phyloP scores from a whole-genome alignment of 176 grass and related monocot genomes.

The Rhynchospora tenuis region DNA sequence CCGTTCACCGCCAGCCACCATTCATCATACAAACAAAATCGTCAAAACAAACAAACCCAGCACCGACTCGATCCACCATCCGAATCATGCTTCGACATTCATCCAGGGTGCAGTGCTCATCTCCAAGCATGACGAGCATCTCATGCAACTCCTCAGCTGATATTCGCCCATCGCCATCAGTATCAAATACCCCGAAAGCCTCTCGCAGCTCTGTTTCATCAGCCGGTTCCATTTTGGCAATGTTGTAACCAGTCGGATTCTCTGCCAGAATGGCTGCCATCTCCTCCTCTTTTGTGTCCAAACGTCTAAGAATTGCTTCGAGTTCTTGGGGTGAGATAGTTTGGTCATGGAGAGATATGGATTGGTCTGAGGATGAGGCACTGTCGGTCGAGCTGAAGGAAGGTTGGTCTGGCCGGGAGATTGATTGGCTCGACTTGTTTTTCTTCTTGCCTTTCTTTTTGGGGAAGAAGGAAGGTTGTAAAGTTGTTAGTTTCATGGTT shows the following conservation, averaged over 20 bases:
- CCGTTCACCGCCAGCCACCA: neutral
- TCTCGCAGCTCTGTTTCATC: conserved; percentile 57
- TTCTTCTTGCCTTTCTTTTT: conserved; percentile 2
- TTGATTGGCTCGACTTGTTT: neutral
- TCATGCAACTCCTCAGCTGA: conserved; percentile 65
- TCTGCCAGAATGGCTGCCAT: conserved; percentile 35
- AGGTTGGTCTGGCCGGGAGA: neutral
- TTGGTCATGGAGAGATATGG: neutral
- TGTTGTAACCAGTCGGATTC: neutral
- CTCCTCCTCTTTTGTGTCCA: conserved; percentile 27
- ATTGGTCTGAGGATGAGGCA: neutral
- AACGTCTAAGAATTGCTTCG: neutral
- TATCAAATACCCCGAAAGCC: conserved; percentile 65
- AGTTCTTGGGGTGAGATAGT: neutral
- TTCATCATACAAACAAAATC: conserved; percentile 82
- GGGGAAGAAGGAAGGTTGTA: neutral
- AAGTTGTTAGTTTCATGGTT: neutral
- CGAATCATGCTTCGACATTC: conserved; percentile 75
- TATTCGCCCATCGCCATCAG: conserved; percentile 68
- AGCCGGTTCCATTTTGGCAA: neutral
- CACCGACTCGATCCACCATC: conserved; percentile 49
- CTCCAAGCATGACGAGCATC: conserved; percentile 48
- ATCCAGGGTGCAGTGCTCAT: conserved; percentile 47
- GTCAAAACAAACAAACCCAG: conserved; percentile 59
- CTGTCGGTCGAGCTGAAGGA: neutral